A percentile compares a stretch with the other conserved stretches of the same genome.
Conservation (phyloP, 345 rosid species). For the Alliaria petiolata region DNA sequence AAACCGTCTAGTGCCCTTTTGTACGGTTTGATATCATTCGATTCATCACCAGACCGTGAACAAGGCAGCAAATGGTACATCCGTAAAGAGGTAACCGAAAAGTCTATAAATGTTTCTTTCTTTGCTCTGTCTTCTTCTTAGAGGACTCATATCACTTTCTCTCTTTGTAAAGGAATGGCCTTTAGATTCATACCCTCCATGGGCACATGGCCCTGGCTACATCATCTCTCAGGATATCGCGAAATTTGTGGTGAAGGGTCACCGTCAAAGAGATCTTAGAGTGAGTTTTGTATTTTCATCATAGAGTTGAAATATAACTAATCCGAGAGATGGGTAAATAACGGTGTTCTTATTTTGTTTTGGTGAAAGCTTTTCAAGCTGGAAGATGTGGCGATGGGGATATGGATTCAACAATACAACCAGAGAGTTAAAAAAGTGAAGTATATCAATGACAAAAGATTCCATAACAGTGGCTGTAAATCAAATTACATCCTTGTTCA, state of each 20-base stretch:
- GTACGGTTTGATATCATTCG: constrained; percentile 66
- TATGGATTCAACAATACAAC: constrained; percentile 79
- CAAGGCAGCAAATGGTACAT: constrained; percentile 86
- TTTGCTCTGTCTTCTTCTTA: constrained; percentile 9
- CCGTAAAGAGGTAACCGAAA: constrained; percentile 52
- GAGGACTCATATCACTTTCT: neutral
- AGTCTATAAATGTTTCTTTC: neutral
- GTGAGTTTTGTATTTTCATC: constrained; percentile 45
- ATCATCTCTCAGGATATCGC: constrained; percentile 72
- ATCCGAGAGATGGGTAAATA: neutral
- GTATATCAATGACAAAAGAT: constrained; percentile 64
- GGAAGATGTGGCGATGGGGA: constrained; percentile 96
- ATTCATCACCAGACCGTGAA: constrained; percentile 76
- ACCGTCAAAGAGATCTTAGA: constrained; percentile 60
- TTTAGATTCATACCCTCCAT: constrained; percentile 68
- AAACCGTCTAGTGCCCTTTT: constrained; percentile 61
- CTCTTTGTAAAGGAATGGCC: constrained; percentile 69
- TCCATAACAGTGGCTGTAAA: constrained; percentile 74
- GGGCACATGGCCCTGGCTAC: constrained; percentile 99
- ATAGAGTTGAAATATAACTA: neutral
- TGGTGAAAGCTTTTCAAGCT: constrained; percentile 69
- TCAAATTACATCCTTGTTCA: constrained; percentile 74
- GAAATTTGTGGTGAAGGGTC: constrained; percentile 64
- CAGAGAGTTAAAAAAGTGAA: constrained; percentile 47
- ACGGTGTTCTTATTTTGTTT: neutral